A percentile compares a stretch with the other conserved stretches of the same genome.
Conservation (phyloP, 176 grass and related monocot genomes). For the Juncus inflexus region DNA sequence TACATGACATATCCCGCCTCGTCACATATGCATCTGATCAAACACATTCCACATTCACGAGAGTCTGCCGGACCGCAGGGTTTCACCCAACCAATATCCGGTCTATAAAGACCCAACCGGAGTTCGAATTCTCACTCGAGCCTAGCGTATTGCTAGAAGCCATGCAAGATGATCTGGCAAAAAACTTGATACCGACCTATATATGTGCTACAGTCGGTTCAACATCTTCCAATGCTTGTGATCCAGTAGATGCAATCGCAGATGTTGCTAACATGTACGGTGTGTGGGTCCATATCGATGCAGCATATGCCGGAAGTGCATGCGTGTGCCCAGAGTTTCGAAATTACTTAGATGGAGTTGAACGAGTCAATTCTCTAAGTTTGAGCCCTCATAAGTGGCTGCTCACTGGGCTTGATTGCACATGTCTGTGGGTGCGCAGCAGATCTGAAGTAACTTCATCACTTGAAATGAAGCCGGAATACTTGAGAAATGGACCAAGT, state of each 20-base stretch:
- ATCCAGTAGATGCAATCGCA: conserved; percentile 32
- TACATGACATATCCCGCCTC: neutral
- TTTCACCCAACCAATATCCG: conserved; percentile 32
- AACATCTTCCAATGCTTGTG: conserved; percentile 45
- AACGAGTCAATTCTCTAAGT: conserved; percentile 40
- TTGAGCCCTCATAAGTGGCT: conserved; percentile 60
- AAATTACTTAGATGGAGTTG: conserved; percentile 35
- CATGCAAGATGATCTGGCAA: conserved; percentile 31
- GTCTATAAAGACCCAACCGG: conserved; percentile 9
- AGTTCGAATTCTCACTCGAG: conserved; percentile 33
- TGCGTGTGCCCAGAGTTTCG: conserved; percentile 65
- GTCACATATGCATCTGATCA: conserved; percentile 45
- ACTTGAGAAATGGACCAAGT: conserved; percentile 51
- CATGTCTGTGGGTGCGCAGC: conserved; percentile 41
- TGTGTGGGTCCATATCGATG: conserved; percentile 52
- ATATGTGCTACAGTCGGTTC: conserved; percentile 49
- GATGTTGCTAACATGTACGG: conserved; percentile 21
- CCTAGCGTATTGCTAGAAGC: conserved; percentile 1
- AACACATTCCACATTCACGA: conserved; percentile 52
- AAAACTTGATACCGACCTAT: conserved; percentile 45
- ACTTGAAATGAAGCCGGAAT: conserved; percentile 41
- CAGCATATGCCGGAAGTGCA: conserved; percentile 41
- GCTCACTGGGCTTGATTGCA: conserved; percentile 39
- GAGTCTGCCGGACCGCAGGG: conserved; percentile 42
- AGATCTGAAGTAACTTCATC: conserved; percentile 24